Evolutionary conservation across 345 rosid species (phyloP).

Genomic region (Ceriops tagal): DNA sequence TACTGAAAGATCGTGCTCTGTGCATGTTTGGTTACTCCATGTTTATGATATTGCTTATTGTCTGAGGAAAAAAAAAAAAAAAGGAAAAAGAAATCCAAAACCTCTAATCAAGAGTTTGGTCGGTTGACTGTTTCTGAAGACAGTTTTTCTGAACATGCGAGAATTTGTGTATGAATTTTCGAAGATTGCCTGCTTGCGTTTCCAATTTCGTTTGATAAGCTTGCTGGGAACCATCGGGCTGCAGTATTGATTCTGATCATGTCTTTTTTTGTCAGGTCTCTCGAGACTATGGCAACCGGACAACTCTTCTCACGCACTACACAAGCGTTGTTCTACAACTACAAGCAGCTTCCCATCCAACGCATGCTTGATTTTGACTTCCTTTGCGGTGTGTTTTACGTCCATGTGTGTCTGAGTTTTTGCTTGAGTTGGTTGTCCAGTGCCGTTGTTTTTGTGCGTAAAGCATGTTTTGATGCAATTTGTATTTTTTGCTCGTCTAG

Average conservation of each 20-base stretch:
- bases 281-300: constrained; percentile 76
- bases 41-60: too few species aligned
- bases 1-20: too few species aligned
- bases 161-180: too few species aligned
- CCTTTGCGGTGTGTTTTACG: constrained; percentile 64
- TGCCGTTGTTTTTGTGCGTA: background rate
- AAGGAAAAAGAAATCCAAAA: too few species aligned
- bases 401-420: background rate
- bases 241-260: background rate
- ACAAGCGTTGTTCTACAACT: constrained; percentile 88
- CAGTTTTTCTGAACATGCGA: too few species aligned
- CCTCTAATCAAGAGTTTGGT: too few species aligned
- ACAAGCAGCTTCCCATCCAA: constrained; percentile 93
- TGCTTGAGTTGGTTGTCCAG: constrained; percentile 3
- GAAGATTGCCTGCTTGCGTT: too few species aligned
- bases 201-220: too few species aligned
- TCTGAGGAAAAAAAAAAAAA: too few species aligned
- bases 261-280: constrained; percentile 36
- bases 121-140: too few species aligned
- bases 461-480: background rate
- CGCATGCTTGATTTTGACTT: constrained; percentile 99
- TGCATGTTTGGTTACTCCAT: too few species aligned
- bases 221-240: too few species aligned
- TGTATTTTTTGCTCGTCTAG: constrained; percentile 29
- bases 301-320: constrained; percentile 84